Evolutionary conservation across 139 green algal genomes (phyloP).

Genomic region (Closterium sp.): DNA sequence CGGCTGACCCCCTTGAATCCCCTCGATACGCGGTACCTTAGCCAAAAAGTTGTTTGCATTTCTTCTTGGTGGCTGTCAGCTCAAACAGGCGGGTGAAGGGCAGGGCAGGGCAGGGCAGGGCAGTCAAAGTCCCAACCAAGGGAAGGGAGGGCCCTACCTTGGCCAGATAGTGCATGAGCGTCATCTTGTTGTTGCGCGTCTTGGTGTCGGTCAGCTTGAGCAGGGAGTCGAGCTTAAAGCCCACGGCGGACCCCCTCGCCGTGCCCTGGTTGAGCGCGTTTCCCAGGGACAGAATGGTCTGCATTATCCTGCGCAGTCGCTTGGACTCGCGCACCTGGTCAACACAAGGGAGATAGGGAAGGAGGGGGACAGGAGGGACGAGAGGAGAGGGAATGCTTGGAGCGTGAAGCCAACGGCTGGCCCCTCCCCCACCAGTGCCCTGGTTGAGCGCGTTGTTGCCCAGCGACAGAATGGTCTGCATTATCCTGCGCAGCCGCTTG

Average conservation of each 20-base stretch:
- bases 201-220: conserved; percentile 52
- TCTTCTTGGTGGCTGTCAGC: too few relatives aligned
- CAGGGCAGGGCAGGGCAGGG: too few relatives aligned
- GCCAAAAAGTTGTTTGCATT: too few relatives aligned
- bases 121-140: too few relatives aligned
- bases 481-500: conserved; percentile 20
- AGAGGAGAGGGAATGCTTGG: neutral
- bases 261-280: conserved; percentile 53
- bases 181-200: conserved; percentile 51
- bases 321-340: conserved; percentile 34
- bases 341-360: neutral
- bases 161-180: conserved; percentile 54
- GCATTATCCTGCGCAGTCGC: conserved; percentile 35
- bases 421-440: conserved; percentile 29
- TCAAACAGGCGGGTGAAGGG: too few relatives aligned
- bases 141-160: too few relatives aligned
- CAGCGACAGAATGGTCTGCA: conserved; percentile 46
- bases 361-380: neutral
- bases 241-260: conserved; percentile 25
- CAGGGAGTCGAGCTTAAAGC: conserved; percentile 51
- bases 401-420: conserved; percentile 47
- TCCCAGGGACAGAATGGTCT: conserved; percentile 47
- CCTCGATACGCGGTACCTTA: too few relatives aligned
- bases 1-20: too few relatives aligned
- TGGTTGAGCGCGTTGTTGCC: conserved; percentile 51